Evolutionary conservation across 2,329 filamentous ascomycete species (phyloP).

Genomic region (Cadophora sp.): DNA sequence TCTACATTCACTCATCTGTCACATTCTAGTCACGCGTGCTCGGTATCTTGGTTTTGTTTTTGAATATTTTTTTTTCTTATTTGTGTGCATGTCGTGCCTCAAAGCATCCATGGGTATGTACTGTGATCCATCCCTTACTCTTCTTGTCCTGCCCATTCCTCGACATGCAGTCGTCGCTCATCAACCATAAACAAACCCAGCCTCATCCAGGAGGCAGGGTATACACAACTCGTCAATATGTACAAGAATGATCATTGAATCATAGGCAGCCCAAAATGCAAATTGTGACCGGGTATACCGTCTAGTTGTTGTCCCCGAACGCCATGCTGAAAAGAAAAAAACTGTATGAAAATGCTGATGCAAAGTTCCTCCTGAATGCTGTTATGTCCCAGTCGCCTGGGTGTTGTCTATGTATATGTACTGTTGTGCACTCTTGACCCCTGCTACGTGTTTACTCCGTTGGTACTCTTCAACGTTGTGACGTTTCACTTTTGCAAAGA

Average conservation of each 20-base stretch:
- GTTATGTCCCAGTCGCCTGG: neutral
- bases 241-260: constrained; percentile 3
- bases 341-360: neutral
- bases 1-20: too few species aligned
- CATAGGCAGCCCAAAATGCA: neutral
- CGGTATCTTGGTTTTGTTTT: neutral
- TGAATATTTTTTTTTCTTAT: neutral
- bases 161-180: neutral
- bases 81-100: neutral
- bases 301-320: neutral
- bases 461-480: neutral
- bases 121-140: neutral
- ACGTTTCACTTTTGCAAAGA: neutral
- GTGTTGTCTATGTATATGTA: constrained; percentile 6
- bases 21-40: neutral
- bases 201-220: constrained; percentile 11
- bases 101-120: neutral
- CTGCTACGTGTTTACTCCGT: neutral
- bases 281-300: constrained; percentile 2
- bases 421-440: neutral
- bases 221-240: neutral
- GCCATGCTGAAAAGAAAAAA: constrained; percentile 10
- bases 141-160: neutral
- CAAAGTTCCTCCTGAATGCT: neutral
- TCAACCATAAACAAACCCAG: constrained; percentile 1